Evolutionary conservation across 1,284 basidiomycete genomes (phyloP), one percentile per base, ranked within the genome.

Genomic region (Ceratobasidium sp.): DNA sequence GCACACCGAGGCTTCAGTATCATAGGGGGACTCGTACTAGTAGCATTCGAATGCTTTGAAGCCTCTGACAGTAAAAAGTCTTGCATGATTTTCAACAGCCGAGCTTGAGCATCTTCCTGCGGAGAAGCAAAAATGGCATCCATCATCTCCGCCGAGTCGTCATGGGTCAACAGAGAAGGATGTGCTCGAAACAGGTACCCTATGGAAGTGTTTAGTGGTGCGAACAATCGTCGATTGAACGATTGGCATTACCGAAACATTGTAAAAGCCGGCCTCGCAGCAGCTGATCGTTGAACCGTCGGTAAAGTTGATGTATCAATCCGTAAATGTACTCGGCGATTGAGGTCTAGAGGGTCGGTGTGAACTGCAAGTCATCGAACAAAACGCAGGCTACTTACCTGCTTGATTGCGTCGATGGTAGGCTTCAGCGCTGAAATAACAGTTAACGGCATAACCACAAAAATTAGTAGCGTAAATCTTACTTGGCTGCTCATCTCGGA

Each of bases 181-280:
- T 96, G 92, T 6, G 95, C 91, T n/a, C 95, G 91, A 85, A 96
- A 99, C 3, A 99, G 84, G 82, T 94, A 97, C 8, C 94, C 94
- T 93, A 71, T 3, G 76, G 17, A 26, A 33, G 42, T n/a, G 4
- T 47, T 63, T 26, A 60, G 33, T n/a, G 5, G 39, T 76, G 1
- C 31, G 47, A 45, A 47, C 74, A 20, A 51, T n/a, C 28, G 15
- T 0, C 54, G 31, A 7, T 35, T 26, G 3, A 15, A 42, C 10
- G 33, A 3, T 39, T 65, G 31, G 4, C 78, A 86, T 53, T 78
- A 92, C 94, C 96, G 37, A 99, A 86, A 80, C 95, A 96, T 79
- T 95, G 92, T 77, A 97, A 82, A 20, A 93, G 87, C 23, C 92
- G 88, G 4, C 89, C 88, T 45, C 90, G 89, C 63, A 94, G 84